Conservation (phyloP, 2,329 filamentous ascomycete genomes). For the Bipolaris bicolor region DNA sequence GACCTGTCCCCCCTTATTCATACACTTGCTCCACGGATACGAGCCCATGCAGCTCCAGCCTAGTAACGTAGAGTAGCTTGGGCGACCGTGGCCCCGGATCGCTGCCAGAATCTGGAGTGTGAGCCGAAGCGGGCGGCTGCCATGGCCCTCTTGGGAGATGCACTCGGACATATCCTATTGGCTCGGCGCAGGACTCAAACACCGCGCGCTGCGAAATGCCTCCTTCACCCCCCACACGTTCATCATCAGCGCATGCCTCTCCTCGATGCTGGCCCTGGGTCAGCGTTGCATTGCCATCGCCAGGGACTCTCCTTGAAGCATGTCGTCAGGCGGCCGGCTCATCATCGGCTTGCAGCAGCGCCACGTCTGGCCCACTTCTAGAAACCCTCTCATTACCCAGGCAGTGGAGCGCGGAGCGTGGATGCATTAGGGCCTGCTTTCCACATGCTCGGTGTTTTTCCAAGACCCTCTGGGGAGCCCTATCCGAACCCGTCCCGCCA, state of each 20-base stretch:
- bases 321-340: slow-evolving; percentile 2
- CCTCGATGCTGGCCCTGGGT: background rate
- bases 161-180: slow-evolving; percentile 26
- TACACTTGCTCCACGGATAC: slow-evolving; percentile 1
- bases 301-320: background rate
- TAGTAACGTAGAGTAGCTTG: background rate
- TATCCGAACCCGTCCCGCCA: slow-evolving; percentile 17
- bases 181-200: background rate
- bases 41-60: slow-evolving; percentile 2
- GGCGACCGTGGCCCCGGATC: slow-evolving; percentile 15
- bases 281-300: background rate
- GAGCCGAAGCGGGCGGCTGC: slow-evolving; percentile 8
- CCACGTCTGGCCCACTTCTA: slow-evolving; percentile 21
- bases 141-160: slow-evolving; percentile 8
- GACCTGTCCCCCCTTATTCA: background rate
- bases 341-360: slow-evolving; percentile 8
- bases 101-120: slow-evolving; percentile 10
- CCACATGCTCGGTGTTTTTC: slow-evolving; percentile 24
- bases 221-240: slow-evolving; percentile 14
- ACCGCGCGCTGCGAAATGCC: background rate
- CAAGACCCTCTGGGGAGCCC: slow-evolving; percentile 18
- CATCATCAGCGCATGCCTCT: background rate
- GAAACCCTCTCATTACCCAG: slow-evolving; percentile 15
- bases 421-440: slow-evolving; percentile 10
- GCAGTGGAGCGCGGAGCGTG: slow-evolving; percentile 15